These are phyloP conservation scores for Camelina laxa DNA, from an alignment of 345 rosid genomes.

Conservation along the genomic window DNA sequence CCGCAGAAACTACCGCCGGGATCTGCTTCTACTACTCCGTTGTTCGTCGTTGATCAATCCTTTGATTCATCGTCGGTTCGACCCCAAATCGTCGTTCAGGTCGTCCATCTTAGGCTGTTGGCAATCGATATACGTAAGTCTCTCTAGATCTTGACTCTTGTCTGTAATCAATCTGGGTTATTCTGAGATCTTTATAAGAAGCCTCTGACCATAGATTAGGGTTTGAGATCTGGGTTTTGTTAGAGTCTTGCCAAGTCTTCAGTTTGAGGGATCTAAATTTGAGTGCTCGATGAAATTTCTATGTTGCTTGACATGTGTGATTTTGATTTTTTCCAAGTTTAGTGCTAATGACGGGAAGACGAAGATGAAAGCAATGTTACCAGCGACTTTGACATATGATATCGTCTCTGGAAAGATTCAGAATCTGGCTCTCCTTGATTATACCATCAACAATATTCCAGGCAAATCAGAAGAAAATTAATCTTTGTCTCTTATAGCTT, in stretches of 20 bases:
- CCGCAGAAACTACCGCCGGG: no score
- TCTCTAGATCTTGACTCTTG: background rate
- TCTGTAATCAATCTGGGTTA: slow-evolving; percentile 15
- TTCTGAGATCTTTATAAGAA: background rate
- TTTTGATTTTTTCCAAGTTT: slow-evolving; percentile 51
- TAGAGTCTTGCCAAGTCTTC: background rate
- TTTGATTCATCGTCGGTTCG: slow-evolving; percentile 58
- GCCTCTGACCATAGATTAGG: background rate
- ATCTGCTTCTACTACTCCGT: no score
- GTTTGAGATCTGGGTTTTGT: slow-evolving; percentile 15
- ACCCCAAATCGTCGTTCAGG: slow-evolving; percentile 73
- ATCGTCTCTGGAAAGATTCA: slow-evolving; percentile 72
- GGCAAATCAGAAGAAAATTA: slow-evolving; percentile 82
- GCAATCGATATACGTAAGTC: slow-evolving; percentile 74
- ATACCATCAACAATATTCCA: slow-evolving; percentile 82
- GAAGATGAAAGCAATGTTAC: slow-evolving; percentile 70
- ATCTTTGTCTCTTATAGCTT: background rate
- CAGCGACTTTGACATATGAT: slow-evolving; percentile 60
- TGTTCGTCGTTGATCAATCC: no score
- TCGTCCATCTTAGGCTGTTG: slow-evolving; percentile 78
- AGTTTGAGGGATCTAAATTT: no score
- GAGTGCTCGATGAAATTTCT: no score
- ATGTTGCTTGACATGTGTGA: slow-evolving; percentile 12
- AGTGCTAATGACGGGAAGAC: slow-evolving; percentile 79
- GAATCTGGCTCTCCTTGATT: slow-evolving; percentile 75